A percentile compares a stretch with the other conserved stretches of the same genome.
phyloP scores from a whole-genome alignment of 176 grass and related monocot genomes.

The Tillandsia fasciculata region DNA sequence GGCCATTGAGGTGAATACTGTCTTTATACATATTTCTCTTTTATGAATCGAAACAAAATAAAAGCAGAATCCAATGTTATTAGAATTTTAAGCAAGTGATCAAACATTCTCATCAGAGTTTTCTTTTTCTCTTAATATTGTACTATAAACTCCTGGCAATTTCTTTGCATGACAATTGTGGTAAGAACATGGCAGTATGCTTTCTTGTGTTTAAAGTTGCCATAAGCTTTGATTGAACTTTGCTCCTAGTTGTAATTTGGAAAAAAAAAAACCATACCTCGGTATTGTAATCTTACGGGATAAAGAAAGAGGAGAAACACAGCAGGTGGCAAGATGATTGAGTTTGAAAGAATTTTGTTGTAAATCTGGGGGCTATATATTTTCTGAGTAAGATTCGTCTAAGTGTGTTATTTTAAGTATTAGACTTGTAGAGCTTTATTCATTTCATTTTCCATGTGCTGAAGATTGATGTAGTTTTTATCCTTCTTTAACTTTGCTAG shows the following conservation, averaged over 20 bases:
- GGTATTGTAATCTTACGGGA: too few species aligned
- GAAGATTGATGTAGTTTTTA: background rate
- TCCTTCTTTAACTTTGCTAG: background rate
- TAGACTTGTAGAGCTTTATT: background rate
- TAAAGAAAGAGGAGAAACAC: too few species aligned
- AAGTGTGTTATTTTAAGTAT: background rate
- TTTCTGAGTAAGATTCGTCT: background rate
- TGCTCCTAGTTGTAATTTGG: too few species aligned
- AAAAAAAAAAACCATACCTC: too few species aligned
- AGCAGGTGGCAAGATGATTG: too few species aligned
- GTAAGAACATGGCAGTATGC: too few species aligned
- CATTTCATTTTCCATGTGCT: background rate
- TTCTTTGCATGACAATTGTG: too few species aligned
- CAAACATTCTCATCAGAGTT: too few species aligned
- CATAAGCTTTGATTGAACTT: too few species aligned
- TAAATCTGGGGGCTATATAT: background rate
- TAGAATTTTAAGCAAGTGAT: background rate
- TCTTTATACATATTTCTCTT: background rate
- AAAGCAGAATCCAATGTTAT: background rate
- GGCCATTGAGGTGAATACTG: slow-evolving; percentile 59
- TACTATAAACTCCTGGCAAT: too few species aligned
- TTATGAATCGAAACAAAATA: background rate
- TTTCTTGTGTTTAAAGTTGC: too few species aligned
- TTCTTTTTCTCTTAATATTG: too few species aligned
- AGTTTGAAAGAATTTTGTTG: background rate